These are phyloP conservation scores for Nicotiana rustica DNA, from an alignment of 305 asterid genomes.

Conservation along the genomic window DNA sequence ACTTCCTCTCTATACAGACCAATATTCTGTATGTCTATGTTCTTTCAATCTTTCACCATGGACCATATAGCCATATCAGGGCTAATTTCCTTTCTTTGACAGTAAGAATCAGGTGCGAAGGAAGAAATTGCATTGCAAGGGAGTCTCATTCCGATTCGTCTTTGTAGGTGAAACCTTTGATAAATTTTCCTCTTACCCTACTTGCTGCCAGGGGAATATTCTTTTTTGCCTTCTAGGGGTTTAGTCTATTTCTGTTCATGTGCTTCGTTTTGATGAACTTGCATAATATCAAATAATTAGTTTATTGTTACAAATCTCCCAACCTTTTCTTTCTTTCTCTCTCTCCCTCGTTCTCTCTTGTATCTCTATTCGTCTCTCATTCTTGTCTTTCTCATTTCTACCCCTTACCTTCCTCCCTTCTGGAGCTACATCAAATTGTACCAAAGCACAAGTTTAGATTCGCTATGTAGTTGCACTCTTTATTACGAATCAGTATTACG, in stretches of 20 bases:
- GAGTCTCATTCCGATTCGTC: background rate
- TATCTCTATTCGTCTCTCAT: background rate
- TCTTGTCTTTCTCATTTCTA: background rate
- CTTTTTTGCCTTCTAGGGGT: background rate
- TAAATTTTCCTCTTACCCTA: background rate
- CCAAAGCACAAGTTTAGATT: background rate
- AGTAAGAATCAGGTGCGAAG: background rate
- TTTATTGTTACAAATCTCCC: background rate
- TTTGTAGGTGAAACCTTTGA: background rate
- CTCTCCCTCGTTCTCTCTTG: background rate
- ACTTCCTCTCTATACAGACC: background rate
- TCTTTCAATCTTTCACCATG: background rate
- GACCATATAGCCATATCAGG: background rate
- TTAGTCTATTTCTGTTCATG: background rate
- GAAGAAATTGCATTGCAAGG: background rate
- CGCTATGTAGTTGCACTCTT: background rate
- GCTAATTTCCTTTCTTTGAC: no score
- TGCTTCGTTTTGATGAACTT: background rate
- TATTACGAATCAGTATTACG: background rate
- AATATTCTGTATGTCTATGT: background rate
- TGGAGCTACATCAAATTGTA: background rate
- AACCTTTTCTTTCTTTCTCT: no score
- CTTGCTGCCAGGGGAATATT: background rate
- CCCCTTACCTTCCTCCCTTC: background rate
- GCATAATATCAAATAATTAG: background rate